Evolutionary conservation across 179 eudicot species (phyloP).

Genomic region (Spinacia oleracea): DNA sequence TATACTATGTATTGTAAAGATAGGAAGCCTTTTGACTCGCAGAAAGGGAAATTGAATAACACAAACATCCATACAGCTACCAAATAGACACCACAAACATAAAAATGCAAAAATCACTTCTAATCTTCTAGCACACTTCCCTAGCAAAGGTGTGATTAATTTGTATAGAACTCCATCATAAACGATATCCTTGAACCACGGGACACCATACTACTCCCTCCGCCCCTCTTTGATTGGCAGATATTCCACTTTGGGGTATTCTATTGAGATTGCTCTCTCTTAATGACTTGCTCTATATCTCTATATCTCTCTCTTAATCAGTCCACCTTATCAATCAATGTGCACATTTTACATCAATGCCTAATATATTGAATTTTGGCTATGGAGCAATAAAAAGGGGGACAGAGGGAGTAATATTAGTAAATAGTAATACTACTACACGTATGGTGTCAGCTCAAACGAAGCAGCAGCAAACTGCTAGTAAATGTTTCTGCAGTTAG

Average conservation of each 20-base stretch:
- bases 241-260: no score
- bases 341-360: no score
- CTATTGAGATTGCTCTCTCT: no score
- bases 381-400: no score
- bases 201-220: neutral
- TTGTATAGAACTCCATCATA: neutral
- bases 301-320: no score
- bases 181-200: neutral
- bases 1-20: neutral
- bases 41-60: neutral
- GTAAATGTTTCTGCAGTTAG: no score
- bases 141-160: neutral
- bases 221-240: no score
- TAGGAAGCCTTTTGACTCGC: neutral
- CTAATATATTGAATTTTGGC: no score
- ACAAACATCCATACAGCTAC: neutral
- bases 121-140: neutral
- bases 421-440: no score
- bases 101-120: neutral
- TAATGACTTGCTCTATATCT: no score
- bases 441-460: neutral
- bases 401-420: no score
- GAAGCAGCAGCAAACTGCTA: neutral
- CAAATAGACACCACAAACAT: neutral
- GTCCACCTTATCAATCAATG: no score